phyloP scores from a whole-genome alignment of 352 stramenopile species.

The Saprolegnia parasitica region DNA sequence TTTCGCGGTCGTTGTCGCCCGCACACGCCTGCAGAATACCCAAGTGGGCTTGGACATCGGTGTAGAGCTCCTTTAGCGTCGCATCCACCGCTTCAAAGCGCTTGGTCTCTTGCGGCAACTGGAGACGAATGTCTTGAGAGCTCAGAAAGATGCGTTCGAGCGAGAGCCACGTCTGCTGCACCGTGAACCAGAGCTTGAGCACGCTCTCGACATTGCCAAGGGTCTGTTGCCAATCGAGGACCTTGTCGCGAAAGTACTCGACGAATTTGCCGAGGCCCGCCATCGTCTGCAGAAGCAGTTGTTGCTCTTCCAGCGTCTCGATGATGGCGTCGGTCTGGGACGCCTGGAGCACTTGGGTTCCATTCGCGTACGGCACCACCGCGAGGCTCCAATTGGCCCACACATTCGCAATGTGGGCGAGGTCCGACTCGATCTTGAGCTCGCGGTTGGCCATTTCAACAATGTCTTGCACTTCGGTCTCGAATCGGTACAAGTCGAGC shows the following conservation, averaged over 20 bases:
- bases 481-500: conserved; percentile 89
- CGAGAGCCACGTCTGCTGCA: conserved; percentile 90
- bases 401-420: conserved; percentile 87
- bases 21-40: conserved; percentile 69
- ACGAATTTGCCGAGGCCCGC: conserved; percentile 95
- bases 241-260: conserved; percentile 93
- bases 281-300: conserved; percentile 94
- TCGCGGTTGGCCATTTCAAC: conserved; percentile 94
- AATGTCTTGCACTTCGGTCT: conserved; percentile 92
- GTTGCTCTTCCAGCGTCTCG: conserved; percentile 92
- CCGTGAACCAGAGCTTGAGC: conserved; percentile 89
- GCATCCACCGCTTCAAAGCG: conserved; percentile 84
- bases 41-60: conserved; percentile 56
- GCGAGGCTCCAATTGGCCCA: conserved; percentile 90
- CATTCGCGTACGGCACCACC: conserved; percentile 87
- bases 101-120: conserved; percentile 89
- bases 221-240: conserved; percentile 90
- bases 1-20: conserved; percentile 72
- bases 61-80: conserved; percentile 77
- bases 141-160: conserved; percentile 94
- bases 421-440: conserved; percentile 96
- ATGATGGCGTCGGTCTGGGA: conserved; percentile 80
- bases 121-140: conserved; percentile 88
- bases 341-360: conserved; percentile 66
- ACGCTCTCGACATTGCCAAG: conserved; percentile 91